Base-by-base conservation (phyloP, 2,329 filamentous ascomycete genomes). In the Ascocoryne sarcoides region DNA sequence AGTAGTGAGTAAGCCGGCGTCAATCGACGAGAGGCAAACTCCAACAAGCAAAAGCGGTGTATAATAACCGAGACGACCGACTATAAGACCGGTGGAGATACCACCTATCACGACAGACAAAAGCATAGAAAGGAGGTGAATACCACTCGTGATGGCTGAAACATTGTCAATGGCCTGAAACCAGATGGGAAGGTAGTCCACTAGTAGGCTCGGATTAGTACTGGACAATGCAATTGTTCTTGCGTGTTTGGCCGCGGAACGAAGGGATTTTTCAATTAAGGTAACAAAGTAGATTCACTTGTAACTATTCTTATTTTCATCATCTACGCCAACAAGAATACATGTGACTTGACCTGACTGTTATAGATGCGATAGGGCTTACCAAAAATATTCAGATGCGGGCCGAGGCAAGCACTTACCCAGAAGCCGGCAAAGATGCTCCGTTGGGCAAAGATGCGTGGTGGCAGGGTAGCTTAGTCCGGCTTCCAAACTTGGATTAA, bases 1-100 rank as follows among this genome's bases (percentile, higher is more conserved):
- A 3, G 45, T 52, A 0, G 75, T 75, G 5, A 57, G 46, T 4
- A 53, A 39, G 3, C 48, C 45, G 9, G 39, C 36, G 4, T 45
- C 46, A 17, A 52, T 33, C 2, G 43, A 8, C 18, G 41, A 38
- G 10, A 52, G 18, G 2, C 29, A 23, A 3, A 31, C 18, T 2
- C 46, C 31, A 10, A 46, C 14, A 5, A 59, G 36, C 36, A 56
- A 10, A 16, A 39, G 37, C 28, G 52, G 39, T 16, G 39, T 30
- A 37, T 63, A 63, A 33, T 62, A 60, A 10, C 61, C 60, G 10
- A 54, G 8, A 20, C 33, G 23, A 26, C 12, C 7, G 7, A 12
- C 12, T 7, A 26, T 26, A 7, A 7, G 7, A 12, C 23, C 23
- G 12, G 23, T 7, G 23, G 12, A 12, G 23, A 33, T 10, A 37